phyloP scores from a whole-genome alignment of 805 yeast species.

The Nakazawaea ambrosiae region DNA sequence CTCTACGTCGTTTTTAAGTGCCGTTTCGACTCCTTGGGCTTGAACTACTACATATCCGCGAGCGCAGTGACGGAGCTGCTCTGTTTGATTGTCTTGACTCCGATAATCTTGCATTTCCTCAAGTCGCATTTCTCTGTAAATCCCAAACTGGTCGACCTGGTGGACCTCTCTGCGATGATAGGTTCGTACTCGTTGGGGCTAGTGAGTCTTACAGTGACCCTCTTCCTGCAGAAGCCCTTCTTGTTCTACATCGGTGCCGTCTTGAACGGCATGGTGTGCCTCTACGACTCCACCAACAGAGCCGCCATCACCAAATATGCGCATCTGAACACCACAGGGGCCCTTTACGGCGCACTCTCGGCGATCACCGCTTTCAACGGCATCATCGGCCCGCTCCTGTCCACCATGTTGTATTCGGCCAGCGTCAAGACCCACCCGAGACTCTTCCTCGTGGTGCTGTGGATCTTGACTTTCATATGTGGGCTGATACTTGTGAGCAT shows the following conservation, averaged over 20 bases:
- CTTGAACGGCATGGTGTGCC: conserved; percentile 34
- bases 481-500: too few species aligned
- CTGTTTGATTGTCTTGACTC: conserved; percentile 37
- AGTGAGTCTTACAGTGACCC: conserved; percentile 15
- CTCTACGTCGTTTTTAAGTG: conserved; percentile 41
- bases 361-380: conserved; percentile 39
- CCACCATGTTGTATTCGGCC: conserved; percentile 33
- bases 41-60: conserved; percentile 45
- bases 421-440: conserved; percentile 27
- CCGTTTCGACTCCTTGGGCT: conserved; percentile 39
- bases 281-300: conserved; percentile 43
- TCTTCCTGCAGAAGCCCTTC: conserved; percentile 20
- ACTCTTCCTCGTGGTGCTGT: conserved; percentile 24
- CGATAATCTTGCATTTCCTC: conserved; percentile 29
- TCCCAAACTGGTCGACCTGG: conserved; percentile 35
- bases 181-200: conserved; percentile 23
- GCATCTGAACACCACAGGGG: conserved; percentile 50
- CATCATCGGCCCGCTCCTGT: conserved; percentile 35
- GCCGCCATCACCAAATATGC: conserved; percentile 46
- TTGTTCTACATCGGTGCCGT: conserved; percentile 24
- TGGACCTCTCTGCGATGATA: conserved; percentile 35
- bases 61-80: conserved; percentile 39
- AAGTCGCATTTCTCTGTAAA: conserved; percentile 25
- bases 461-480: neutral
- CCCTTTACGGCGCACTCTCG: conserved; percentile 53